Evolutionary conservation across 2,329 filamentous ascomycete genomes (phyloP), one percentile per base, ranked within the genome.

Genomic region (Pseudogymnoascus sp.): DNA sequence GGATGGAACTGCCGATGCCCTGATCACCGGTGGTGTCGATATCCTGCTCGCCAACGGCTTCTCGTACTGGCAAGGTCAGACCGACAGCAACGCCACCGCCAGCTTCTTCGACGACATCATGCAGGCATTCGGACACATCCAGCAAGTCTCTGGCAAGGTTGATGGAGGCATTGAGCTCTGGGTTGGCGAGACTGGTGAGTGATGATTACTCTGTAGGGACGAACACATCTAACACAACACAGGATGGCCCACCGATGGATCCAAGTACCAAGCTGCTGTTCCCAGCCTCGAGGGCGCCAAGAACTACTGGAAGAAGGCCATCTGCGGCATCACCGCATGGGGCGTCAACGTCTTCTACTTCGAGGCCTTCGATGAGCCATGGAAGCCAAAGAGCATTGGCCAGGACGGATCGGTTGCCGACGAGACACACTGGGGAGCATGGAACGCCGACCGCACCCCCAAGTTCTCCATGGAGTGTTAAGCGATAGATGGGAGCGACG

Each of bases 271-370:
- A 63, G 75, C 75, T 25, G 86, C 88, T 21, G 79, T 81, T 65
- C 87, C 88, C 33, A 80, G 84, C 43, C 79, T 82, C 41, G 69
- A 78, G 33, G 84, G 86, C 69, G 86, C 86, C 28, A 73, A 80
- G 65, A 77, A 75, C 23, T 90, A 84, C 78, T 90, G 80, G 77
- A 76, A 83, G 68, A 73, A 83, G 52, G 84, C 81, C 66, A 81
- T 89, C 70, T 90, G 88, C 73, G 81, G 81, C 60, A 81, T 88
- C 70, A 75, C 88, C 37, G 79, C 78, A 66, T 88, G 85, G 84
- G 85, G 84, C 64, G 79, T 85, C 66, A 88, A 89, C 69, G 83
- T 86, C 62, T 90, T 90, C 77, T 88, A 83, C 76, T 90, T 90
- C 68, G 87, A 90, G 79, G 87, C 87, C 45, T 89, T 88, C 68